Evolutionary conservation across 306 rosid genomes (phyloP).

Genomic region (Trifolium subterraneum): DNA sequence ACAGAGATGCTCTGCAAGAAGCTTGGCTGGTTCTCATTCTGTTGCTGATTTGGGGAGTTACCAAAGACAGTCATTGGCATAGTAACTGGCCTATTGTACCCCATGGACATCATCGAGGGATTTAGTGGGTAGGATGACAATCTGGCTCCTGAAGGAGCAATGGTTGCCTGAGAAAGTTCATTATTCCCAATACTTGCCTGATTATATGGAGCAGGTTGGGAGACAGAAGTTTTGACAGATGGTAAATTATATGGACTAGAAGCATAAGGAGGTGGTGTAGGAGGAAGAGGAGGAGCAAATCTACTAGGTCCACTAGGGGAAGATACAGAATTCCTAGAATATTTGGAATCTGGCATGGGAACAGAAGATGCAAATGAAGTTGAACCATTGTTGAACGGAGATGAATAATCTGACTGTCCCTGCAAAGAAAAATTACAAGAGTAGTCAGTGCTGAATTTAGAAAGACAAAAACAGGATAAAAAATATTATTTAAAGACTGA

Average conservation of each 20-base stretch:
- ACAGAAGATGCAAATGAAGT: conserved; percentile 55
- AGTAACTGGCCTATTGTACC: conserved; percentile 68
- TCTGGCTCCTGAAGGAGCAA: conserved; percentile 62
- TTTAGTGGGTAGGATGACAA: conserved; percentile 62
- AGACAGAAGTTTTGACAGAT: conserved; percentile 59
- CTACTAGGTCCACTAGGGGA: conserved; percentile 80
- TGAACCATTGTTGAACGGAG: conserved; percentile 62
- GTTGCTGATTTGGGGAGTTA: conserved; percentile 72
- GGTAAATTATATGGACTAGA: conserved; percentile 71
- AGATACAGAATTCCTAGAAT: conserved; percentile 66
- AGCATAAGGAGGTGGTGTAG: conserved; percentile 88
- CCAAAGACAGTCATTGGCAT: conserved; percentile 63
- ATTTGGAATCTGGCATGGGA: conserved; percentile 65
- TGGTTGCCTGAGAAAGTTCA: conserved; percentile 64
- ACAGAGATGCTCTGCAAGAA: conserved; percentile 63
- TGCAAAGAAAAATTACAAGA: conserved; percentile 46
- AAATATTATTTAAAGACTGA: conserved; percentile 24
- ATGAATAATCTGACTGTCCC: conserved; percentile 75
- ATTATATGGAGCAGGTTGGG: conserved; percentile 66
- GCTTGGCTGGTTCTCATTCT: conserved; percentile 63
- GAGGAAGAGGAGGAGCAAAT: conserved; percentile 96
- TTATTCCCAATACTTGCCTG: conserved; percentile 56
- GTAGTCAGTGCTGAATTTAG: conserved; percentile 4
- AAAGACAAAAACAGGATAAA: conserved; percentile 14
- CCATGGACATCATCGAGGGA: conserved; percentile 56